Evolutionary conservation across 169 alveolate genomes (phyloP), one percentile per base, ranked within the genome.

Genomic region (Plasmodium fragile): DNA sequence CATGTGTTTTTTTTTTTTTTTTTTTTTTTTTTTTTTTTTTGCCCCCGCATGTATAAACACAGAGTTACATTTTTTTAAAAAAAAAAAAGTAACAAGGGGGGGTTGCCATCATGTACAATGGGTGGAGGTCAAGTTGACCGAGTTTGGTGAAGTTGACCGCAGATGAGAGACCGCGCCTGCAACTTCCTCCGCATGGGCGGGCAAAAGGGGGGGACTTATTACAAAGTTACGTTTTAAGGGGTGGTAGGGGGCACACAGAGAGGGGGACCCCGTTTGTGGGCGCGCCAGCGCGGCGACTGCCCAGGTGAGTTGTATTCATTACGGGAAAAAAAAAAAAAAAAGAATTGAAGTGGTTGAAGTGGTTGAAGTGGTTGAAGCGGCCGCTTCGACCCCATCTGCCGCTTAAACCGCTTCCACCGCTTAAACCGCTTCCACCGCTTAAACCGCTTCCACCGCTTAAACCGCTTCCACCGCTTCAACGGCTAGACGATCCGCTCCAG

Each of bases 401-500:
- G 30, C 22, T n/a, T n/a, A n/a, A n/a, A n/a, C n/a, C n/a, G n/a
- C n/a, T n/a, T n/a, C n/a, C n/a, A n/a, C n/a, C n/a, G n/a, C n/a
- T n/a, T n/a, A n/a, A n/a, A n/a, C n/a, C n/a, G n/a, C n/a, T n/a
- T n/a, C n/a, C n/a, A n/a, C n/a, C n/a, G n/a, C n/a, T n/a, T n/a
- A n/a, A n/a, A n/a, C n/a, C n/a, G n/a, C n/a, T n/a, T n/a, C n/a
- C n/a, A n/a, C n/a, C n/a, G n/a, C n/a, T n/a, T n/a, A n/a, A n/a
- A n/a, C n/a, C n/a, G n/a, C n/a, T n/a, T 55, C 30, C 30, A n/a
- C 72, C 6, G 6, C 73, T 11, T 8, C 52, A 0, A n/a, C n/a
- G 2, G 55, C 22, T 39, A 81, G 4, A 91, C 95, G 8, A 91
- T 91, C 28, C 92, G 30, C 65, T 91, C 95, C 7, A 91, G 25